A percentile compares a stretch with the other conserved stretches of the same genome.
These are phyloP conservation scores for Lodderomyces elongisporus DNA, from an alignment of 1,139 yeast species.

Conservation along the genomic window DNA sequence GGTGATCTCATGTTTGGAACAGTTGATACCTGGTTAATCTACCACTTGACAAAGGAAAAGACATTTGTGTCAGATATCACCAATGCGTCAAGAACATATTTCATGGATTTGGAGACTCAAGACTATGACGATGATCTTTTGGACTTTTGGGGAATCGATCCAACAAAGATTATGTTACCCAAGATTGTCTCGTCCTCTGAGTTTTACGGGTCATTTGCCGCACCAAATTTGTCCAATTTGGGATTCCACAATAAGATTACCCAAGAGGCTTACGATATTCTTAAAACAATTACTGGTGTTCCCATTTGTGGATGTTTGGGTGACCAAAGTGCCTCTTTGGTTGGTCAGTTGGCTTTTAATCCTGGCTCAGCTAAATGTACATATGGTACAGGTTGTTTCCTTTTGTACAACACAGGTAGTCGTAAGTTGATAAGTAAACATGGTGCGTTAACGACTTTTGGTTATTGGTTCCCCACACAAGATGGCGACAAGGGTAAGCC, in stretches of 20 bases:
- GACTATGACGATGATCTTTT: slow-evolving; percentile 75
- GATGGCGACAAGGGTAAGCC: slow-evolving; percentile 54
- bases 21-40: slow-evolving; percentile 90
- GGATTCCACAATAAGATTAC: slow-evolving; percentile 52
- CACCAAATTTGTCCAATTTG: slow-evolving; percentile 51
- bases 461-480: slow-evolving; percentile 78
- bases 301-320: slow-evolving; percentile 92
- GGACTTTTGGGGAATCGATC: slow-evolving; percentile 75
- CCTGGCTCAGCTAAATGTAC: slow-evolving; percentile 92
- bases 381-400: slow-evolving; percentile 95
- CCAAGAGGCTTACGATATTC: slow-evolving; percentile 46
- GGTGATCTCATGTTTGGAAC: slow-evolving; percentile 84
- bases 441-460: slow-evolving; percentile 86
- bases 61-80: slow-evolving; percentile 81
- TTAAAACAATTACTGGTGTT: slow-evolving; percentile 46
- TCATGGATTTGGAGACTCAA: slow-evolving; percentile 75
- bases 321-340: slow-evolving; percentile 90
- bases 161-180: slow-evolving; percentile 65
- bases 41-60: slow-evolving; percentile 71
- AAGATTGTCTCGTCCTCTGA: slow-evolving; percentile 78
- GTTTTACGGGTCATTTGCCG: slow-evolving; percentile 64
- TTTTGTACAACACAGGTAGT: slow-evolving; percentile 81
- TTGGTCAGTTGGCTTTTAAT: slow-evolving; percentile 83
- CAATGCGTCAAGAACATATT: slow-evolving; percentile 87
- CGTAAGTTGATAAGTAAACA: slow-evolving; percentile 60